A percentile compares a stretch with the other conserved stretches of the same genome.
phyloP scores from a whole-genome alignment of 495 filamentous ascomycete genomes.

The Friedmanniomyces simplex region DNA sequence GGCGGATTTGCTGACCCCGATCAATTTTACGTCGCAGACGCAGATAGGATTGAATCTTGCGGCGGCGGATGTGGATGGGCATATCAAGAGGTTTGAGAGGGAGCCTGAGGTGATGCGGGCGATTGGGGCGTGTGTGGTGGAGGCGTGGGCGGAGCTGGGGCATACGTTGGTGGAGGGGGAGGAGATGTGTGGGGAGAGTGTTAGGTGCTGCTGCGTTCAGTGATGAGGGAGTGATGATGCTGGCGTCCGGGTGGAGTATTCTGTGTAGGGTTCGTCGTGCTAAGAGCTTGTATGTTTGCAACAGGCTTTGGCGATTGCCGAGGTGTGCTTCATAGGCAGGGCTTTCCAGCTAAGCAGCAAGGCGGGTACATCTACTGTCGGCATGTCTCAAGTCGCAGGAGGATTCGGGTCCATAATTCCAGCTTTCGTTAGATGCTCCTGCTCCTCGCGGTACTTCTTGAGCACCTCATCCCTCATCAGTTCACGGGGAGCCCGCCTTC shows the following conservation, averaged over 20 bases:
- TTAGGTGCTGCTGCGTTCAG: neutral
- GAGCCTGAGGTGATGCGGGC: neutral
- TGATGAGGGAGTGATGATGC: neutral
- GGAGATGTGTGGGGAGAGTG: neutral
- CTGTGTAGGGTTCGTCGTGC: too few species aligned
- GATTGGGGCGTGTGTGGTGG: neutral
- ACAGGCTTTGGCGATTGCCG: too few species aligned
- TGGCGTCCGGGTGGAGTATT: too few species aligned
- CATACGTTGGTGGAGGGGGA: neutral
- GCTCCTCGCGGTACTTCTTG: slow-evolving; percentile 34
- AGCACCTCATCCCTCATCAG: slow-evolving; percentile 63
- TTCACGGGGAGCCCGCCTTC: slow-evolving; percentile 63
- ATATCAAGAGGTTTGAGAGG: neutral
- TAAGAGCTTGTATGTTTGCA: too few species aligned
- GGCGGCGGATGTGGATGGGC: neutral
- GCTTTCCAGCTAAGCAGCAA: too few species aligned
- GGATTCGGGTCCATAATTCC: slow-evolving; percentile 3
- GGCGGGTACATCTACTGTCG: too few species aligned
- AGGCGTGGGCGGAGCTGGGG: neutral
- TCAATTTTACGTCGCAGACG: neutral
- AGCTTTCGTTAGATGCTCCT: neutral
- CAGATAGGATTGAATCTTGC: neutral
- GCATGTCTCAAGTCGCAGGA: neutral
- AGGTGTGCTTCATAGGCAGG: too few species aligned
- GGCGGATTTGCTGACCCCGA: neutral